Evolutionary conservation across 2,329 filamentous ascomycete genomes (phyloP).

Genomic region (Chaetothyriales sp.): DNA sequence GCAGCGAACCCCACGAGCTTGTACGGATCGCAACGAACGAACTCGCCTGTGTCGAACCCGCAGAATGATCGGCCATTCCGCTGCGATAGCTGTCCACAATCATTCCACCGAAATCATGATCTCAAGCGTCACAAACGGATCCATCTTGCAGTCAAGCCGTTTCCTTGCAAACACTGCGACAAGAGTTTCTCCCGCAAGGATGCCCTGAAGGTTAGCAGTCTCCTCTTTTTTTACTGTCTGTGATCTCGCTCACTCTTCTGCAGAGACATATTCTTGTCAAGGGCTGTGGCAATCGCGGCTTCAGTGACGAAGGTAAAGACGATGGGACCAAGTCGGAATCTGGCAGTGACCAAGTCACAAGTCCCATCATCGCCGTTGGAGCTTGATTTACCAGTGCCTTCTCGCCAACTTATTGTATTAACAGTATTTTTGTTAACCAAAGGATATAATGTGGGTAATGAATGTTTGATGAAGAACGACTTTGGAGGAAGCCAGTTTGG

Average conservation of each 20-base stretch:
- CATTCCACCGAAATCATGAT: conserved; percentile 93
- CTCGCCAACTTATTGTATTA: background rate
- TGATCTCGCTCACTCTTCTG: conserved; percentile 18
- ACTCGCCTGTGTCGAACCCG: conserved; percentile 39
- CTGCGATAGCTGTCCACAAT: conserved; percentile 82
- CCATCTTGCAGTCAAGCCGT: conserved; percentile 89
- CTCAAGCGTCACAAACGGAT: conserved; percentile 92
- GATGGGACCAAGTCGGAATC: conserved; percentile 17
- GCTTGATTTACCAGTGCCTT: background rate
- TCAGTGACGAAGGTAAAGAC: conserved; percentile 5
- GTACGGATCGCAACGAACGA: conserved; percentile 41
- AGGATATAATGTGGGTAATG: background rate
- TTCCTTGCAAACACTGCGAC: conserved; percentile 78
- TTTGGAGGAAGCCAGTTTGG: background rate
- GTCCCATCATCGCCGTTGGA: background rate
- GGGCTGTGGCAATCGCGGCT: conserved; percentile 41
- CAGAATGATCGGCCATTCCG: conserved; percentile 79
- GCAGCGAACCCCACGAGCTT: conserved; percentile 44
- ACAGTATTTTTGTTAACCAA: background rate
- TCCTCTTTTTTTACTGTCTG: conserved; percentile 1
- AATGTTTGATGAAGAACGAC: background rate
- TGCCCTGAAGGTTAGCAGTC: conserved; percentile 68
- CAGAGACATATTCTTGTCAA: conserved; percentile 56
- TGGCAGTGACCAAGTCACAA: conserved; percentile 10
- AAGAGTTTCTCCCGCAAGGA: conserved; percentile 97